phyloP scores from a whole-genome alignment of 208 protist species.

The Wallacemonas sp. region DNA sequence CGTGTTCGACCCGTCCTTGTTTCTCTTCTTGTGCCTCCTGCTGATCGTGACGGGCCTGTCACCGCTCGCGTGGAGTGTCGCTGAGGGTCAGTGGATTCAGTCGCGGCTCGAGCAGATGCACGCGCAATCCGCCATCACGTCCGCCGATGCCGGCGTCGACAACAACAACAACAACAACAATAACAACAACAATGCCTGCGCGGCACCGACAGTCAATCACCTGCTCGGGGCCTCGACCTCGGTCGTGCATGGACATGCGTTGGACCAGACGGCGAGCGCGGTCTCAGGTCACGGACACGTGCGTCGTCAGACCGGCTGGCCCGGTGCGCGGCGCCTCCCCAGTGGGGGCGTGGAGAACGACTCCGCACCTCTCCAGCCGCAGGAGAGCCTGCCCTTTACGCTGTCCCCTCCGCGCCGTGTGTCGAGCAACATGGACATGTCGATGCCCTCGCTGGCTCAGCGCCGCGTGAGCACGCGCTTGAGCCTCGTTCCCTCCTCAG shows the following conservation, averaged over 20 bases:
- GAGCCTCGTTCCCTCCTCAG: not conserved
- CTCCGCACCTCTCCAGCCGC: not conserved
- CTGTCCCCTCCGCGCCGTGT: not conserved
- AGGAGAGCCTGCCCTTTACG: not conserved
- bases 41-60: constrained; percentile 41
- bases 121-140: not conserved
- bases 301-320: constrained; percentile 3
- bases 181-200: not conserved
- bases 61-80: constrained; percentile 38
- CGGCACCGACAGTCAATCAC: not conserved
- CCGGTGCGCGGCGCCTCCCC: not conserved
- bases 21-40: constrained; percentile 48
- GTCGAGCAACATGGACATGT: not conserved
- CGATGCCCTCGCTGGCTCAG: constrained; percentile 13
- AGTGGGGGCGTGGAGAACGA: not conserved
- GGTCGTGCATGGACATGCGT: no score
- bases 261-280: no score
- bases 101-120: constrained; percentile 22
- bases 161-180: not conserved
- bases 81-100: constrained; percentile 36
- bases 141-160: not conserved
- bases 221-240: no score
- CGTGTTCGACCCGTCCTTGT: constrained; percentile 36
- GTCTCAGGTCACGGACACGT: not conserved
- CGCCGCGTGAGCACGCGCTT: constrained; percentile 10